These are phyloP conservation scores for Podaxis pistillaris DNA, from an alignment of 768 basidiomycete species.

Conservation along the genomic window DNA sequence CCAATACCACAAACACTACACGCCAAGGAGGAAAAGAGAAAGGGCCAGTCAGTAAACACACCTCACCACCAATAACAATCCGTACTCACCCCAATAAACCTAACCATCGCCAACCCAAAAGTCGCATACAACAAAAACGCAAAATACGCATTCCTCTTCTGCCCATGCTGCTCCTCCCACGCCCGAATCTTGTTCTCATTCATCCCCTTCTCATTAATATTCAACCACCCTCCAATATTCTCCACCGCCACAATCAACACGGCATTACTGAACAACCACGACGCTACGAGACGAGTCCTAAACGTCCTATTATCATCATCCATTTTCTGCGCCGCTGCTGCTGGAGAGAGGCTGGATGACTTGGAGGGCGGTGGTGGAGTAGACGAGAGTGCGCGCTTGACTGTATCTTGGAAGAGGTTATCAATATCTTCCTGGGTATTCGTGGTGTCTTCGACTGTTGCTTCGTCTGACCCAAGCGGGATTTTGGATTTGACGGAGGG, in stretches of 20 bases:
- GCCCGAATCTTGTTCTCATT: conserved; percentile 26
- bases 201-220: conserved; percentile 22
- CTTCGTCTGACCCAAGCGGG: conserved; percentile 61
- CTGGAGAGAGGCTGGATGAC: conserved; percentile 17
- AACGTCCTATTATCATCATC: conserved; percentile 94
- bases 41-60: not conserved
- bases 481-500: conserved; percentile 84
- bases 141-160: conserved; percentile 62
- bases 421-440: conserved; percentile 87
- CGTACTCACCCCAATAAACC: conserved; percentile 72
- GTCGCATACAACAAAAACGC: conserved; percentile 78
- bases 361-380: conserved; percentile 33
- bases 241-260: conserved; percentile 70
- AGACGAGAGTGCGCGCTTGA: conserved; percentile 81
- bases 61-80: not conserved
- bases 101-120: conserved; percentile 66
- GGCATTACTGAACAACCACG: conserved; percentile 80
- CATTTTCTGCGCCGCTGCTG: conserved; percentile 70
- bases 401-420: conserved; percentile 87
- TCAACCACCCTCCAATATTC: conserved; percentile 62
- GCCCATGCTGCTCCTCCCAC: conserved; percentile 41
- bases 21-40: not conserved
- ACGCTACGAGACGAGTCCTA: conserved; percentile 81
- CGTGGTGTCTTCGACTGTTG: conserved; percentile 83
- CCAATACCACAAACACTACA: conserved; percentile 7